phyloP scores from a whole-genome alignment of 1,284 basidiomycete genomes.

The Melampsora occidentalis region DNA sequence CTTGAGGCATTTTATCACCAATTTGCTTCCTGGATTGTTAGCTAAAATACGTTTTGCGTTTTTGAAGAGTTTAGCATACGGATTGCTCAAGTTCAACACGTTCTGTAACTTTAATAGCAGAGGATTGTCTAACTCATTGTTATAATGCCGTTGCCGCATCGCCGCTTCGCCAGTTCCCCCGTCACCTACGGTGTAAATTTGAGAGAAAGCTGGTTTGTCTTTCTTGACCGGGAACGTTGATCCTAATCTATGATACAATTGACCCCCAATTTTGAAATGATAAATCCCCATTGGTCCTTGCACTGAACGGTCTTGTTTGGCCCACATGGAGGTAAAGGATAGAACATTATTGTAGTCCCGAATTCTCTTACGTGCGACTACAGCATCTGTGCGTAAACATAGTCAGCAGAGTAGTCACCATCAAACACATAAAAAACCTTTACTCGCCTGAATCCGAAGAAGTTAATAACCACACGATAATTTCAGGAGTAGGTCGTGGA shows the following conservation, averaged over 20 bases:
- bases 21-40: too few species aligned
- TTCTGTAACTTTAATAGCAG: background rate
- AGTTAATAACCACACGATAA: too few species aligned
- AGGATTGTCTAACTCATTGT: background rate
- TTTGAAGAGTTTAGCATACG: constrained; percentile 14
- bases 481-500: too few species aligned
- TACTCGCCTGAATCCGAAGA: too few species aligned
- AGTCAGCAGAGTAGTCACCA: too few species aligned
- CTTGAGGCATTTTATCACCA: too few species aligned
- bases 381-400: too few species aligned
- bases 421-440: too few species aligned
- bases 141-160: background rate
- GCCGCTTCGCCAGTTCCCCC: background rate
- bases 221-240: background rate
- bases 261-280: background rate
- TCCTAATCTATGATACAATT: background rate
- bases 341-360: constrained; percentile 7
- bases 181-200: constrained; percentile 12
- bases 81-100: constrained; percentile 3
- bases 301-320: background rate
- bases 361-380: too few species aligned
- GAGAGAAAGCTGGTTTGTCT: background rate
- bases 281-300: constrained; percentile 2
- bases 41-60: background rate
- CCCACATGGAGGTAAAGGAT: background rate